Conservation (phyloP, 306 rosid species). For the Sindora glabra region DNA sequence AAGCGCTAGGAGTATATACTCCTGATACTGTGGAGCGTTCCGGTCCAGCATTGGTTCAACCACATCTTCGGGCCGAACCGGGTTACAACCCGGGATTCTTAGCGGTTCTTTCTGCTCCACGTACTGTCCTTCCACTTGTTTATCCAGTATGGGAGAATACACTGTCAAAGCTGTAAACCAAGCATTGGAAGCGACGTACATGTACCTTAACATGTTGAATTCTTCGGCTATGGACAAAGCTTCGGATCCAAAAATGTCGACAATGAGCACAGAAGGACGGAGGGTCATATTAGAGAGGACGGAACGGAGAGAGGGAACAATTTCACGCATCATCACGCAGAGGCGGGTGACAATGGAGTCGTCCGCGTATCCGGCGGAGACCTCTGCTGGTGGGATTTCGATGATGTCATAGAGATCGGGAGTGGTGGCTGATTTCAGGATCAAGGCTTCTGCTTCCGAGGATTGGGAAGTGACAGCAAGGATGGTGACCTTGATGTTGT, state of each 20-base stretch:
- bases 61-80: constrained; percentile 24
- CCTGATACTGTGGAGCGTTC: constrained; percentile 16
- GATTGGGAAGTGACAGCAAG: constrained; percentile 23
- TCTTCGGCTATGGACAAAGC: constrained; percentile 22
- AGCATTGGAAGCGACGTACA: constrained; percentile 16
- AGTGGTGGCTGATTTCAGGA: constrained; percentile 11
- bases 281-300: background rate
- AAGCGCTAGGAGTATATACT: background rate
- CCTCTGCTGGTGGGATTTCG: too few species aligned
- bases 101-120: constrained; percentile 17
- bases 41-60: constrained; percentile 31
- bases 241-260: constrained; percentile 32
- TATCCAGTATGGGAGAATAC: constrained; percentile 14
- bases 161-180: constrained; percentile 19
- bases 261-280: constrained; percentile 20
- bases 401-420: constrained; percentile 1
- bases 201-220: constrained; percentile 17
- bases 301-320: background rate
- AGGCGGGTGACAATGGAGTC: background rate
- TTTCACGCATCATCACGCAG: constrained; percentile 22
- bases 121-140: constrained; percentile 25
- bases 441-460: constrained; percentile 17
- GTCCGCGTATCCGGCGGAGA: too few species aligned
- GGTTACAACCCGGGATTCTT: constrained; percentile 22
- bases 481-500: constrained; percentile 26